Evolutionary conservation across 805 yeast genomes (phyloP).

Genomic region (Kurtzmaniella cleridarum): DNA sequence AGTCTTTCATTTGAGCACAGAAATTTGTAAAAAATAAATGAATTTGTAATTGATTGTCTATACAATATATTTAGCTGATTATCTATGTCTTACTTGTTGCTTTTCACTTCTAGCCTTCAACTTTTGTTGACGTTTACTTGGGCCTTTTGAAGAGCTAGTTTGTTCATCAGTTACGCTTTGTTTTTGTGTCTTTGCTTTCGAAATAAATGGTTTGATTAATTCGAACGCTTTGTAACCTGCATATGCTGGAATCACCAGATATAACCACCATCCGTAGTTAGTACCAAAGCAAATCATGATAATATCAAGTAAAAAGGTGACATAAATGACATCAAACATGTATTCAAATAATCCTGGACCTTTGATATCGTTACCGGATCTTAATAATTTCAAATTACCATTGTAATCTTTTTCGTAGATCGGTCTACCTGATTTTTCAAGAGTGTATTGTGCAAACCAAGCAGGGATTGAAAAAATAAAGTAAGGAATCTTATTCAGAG

Average conservation of each 20-base stretch:
- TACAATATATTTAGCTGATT: neutral
- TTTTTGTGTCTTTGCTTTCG: constrained; percentile 1
- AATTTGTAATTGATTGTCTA: too few relatives aligned
- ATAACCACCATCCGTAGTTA: constrained; percentile 56
- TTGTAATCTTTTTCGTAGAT: constrained; percentile 36
- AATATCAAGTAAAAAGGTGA: constrained; percentile 55
- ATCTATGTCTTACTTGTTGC: constrained; percentile 15
- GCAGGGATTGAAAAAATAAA: constrained; percentile 32
- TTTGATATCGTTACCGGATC: constrained; percentile 56
- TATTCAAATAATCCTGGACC: constrained; percentile 67
- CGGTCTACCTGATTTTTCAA: constrained; percentile 64
- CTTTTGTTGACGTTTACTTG: constrained; percentile 23
- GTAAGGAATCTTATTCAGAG: constrained; percentile 37
- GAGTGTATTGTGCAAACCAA: constrained; percentile 40
- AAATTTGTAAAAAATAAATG: too few relatives aligned
- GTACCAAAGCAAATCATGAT: constrained; percentile 50
- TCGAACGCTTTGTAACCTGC: constrained; percentile 44
- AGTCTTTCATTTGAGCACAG: too few relatives aligned
- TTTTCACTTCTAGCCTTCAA: constrained; percentile 23
- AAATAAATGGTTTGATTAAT: constrained; percentile 21
- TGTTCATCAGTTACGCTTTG: constrained; percentile 2
- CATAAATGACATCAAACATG: constrained; percentile 62
- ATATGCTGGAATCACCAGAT: constrained; percentile 46
- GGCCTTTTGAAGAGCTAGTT: constrained; percentile 6
- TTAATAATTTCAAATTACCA: constrained; percentile 30